Evolutionary conservation across 352 stramenopile species (phyloP).

Genomic region (Blastocystis sp.): DNA sequence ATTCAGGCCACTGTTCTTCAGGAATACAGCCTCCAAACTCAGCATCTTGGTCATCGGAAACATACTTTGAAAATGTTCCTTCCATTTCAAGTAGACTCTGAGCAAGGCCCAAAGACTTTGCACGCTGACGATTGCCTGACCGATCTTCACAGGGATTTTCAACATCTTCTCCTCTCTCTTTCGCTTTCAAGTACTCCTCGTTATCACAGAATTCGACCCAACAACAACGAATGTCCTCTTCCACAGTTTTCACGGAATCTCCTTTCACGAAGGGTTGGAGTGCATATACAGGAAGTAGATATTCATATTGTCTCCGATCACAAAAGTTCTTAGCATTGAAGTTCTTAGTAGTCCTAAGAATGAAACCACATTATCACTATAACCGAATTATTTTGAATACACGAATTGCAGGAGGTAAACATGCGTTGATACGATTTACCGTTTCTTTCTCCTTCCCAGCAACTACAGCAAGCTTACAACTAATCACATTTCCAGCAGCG

Average conservation of each 20-base stretch:
- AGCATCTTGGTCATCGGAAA: background rate
- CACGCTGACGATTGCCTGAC: background rate
- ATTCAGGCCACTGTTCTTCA: constrained; percentile 15
- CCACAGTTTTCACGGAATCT: background rate
- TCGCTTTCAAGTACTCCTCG: constrained; percentile 66
- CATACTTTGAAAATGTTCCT: background rate
- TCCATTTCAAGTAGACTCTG: constrained; percentile 5
- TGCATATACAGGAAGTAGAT: constrained; percentile 79
- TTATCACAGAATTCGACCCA: constrained; percentile 73
- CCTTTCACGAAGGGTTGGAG: constrained; percentile 65
- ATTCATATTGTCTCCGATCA: constrained; percentile 80
- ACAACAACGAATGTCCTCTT: constrained; percentile 62
- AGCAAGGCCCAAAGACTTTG: background rate
- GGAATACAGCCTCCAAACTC: background rate
- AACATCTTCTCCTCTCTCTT: background rate
- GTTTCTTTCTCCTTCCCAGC: constrained; percentile 72
- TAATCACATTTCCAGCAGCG: constrained; percentile 76
- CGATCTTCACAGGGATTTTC: constrained; percentile 9
- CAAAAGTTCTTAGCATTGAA: constrained; percentile 82
- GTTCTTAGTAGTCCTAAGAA: constrained; percentile 78
- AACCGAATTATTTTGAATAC: constrained; percentile 63
- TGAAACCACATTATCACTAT: constrained; percentile 37
- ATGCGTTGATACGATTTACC: constrained; percentile 71
- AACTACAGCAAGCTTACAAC: constrained; percentile 75
- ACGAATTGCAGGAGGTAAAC: constrained; percentile 75